Conservation (phyloP, 495 filamentous ascomycete genomes). For the Astrothelium macrocarpum region DNA sequence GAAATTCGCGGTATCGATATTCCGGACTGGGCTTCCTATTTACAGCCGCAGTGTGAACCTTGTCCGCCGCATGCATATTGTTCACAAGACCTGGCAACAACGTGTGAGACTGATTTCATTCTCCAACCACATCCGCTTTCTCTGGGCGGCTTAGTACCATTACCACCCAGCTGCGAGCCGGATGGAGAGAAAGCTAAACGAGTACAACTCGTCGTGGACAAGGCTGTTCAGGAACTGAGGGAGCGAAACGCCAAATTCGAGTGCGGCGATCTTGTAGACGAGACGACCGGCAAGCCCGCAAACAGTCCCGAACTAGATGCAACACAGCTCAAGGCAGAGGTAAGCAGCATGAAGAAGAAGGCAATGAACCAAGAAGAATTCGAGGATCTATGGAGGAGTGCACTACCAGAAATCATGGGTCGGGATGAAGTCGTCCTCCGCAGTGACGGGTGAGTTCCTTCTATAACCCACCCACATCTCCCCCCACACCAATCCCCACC, state of each 20-base stretch:
- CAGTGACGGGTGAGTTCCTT: conserved; percentile 62
- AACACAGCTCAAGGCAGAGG: conserved; percentile 62
- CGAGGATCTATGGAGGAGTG: conserved; percentile 79
- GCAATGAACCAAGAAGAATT: conserved; percentile 80
- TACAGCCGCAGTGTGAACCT: conserved; percentile 79
- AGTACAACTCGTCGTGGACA: conserved; percentile 78
- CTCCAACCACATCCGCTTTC: conserved; percentile 76
- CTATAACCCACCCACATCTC: background rate
- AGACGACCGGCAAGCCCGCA: conserved; percentile 45
- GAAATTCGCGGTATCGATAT: conserved; percentile 31
- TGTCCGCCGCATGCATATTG: conserved; percentile 90
- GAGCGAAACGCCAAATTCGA: conserved; percentile 81
- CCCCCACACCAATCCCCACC: background rate
- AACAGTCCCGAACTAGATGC: conserved; percentile 59
- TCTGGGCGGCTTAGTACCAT: conserved; percentile 66
- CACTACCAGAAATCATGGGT: conserved; percentile 71
- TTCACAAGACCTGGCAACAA: conserved; percentile 61
- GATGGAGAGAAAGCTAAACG: conserved; percentile 85
- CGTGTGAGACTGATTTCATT: conserved; percentile 81
- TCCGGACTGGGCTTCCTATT: conserved; percentile 47
- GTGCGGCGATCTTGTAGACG: conserved; percentile 65
- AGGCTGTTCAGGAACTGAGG: conserved; percentile 76
- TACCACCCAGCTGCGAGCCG: conserved; percentile 88
- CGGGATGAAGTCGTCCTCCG: conserved; percentile 72
- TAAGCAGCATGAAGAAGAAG: conserved; percentile 62